These are phyloP conservation scores for Hirschfeldia incana DNA, from an alignment of 345 rosid species.

Conservation along the genomic window DNA sequence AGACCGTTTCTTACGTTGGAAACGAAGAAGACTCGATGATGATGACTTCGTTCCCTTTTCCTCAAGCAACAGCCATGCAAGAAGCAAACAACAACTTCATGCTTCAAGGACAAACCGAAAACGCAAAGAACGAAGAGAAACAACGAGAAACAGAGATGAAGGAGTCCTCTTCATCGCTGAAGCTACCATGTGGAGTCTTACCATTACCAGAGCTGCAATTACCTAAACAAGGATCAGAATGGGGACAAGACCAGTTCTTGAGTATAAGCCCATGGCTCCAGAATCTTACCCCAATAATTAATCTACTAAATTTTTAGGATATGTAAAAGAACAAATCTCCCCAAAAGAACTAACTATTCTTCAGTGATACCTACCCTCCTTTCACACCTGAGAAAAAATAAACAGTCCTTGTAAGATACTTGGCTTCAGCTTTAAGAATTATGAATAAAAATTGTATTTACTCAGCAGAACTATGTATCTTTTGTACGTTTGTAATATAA, in stretches of 20 bases:
- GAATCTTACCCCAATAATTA: constrained; percentile 52
- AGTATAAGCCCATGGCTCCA: constrained; percentile 87
- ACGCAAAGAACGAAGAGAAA: constrained; percentile 2
- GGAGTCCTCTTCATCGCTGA: constrained; percentile 41
- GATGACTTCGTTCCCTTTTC: constrained; percentile 7
- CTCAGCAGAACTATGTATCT: neutral
- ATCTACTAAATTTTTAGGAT: constrained; percentile 55
- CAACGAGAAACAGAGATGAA: constrained; percentile 13
- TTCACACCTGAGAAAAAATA: neutral
- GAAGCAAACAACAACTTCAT: constrained; percentile 33
- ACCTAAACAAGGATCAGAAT: constrained; percentile 60
- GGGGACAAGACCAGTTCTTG: constrained; percentile 68
- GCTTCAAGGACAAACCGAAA: constrained; percentile 11
- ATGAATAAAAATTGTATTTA: constrained; percentile 2
- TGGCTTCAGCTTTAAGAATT: neutral
- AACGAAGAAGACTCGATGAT: constrained; percentile 45
- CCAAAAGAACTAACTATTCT: constrained; percentile 3
- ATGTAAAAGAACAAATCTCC: constrained; percentile 1
- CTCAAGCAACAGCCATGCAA: constrained; percentile 43
- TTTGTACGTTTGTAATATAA: constrained; percentile 17
- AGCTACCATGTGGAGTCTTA: constrained; percentile 50
- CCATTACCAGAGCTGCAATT: constrained; percentile 69
- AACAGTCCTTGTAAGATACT: constrained; percentile 10
- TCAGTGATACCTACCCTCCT: neutral
- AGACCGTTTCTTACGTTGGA: constrained; percentile 42